phyloP scores from a whole-genome alignment of 768 basidiomycete genomes.

The Boletus rubroflammeus region DNA sequence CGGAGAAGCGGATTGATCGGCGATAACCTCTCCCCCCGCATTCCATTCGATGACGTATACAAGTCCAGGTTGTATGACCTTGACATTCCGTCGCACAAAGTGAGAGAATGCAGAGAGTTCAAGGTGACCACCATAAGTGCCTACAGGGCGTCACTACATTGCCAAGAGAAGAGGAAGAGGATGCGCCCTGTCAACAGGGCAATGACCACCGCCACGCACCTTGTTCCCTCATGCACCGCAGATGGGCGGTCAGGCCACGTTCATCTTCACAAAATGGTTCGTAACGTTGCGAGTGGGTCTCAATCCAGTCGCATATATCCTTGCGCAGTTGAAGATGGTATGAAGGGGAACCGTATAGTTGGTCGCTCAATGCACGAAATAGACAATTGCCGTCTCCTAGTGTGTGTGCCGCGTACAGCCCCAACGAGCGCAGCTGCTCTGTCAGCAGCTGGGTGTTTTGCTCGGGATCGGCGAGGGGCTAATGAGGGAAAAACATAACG shows the following conservation, averaged over 20 bases:
- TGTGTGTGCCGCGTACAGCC: slow-evolving; percentile 84
- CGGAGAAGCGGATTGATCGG: slow-evolving; percentile 26
- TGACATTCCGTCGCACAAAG: slow-evolving; percentile 71
- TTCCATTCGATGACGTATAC: slow-evolving; percentile 88
- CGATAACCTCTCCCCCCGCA: slow-evolving; percentile 48
- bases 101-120: slow-evolving; percentile 93
- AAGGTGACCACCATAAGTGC: slow-evolving; percentile 90
- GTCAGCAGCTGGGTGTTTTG: slow-evolving; percentile 64
- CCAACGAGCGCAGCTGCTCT: slow-evolving; percentile 70
- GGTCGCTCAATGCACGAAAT: slow-evolving; percentile 87
- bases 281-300: slow-evolving; percentile 63
- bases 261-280: slow-evolving; percentile 87
- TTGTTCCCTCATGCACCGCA: slow-evolving; percentile 74
- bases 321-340: slow-evolving; percentile 64
- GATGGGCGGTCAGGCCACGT: slow-evolving; percentile 67
- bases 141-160: slow-evolving; percentile 35
- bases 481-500: neutral
- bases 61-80: slow-evolving; percentile 89
- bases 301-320: slow-evolving; percentile 83
- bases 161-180: slow-evolving; percentile 1
- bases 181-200: neutral
- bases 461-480: slow-evolving; percentile 55
- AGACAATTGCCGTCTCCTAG: slow-evolving; percentile 92
- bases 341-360: slow-evolving; percentile 73
- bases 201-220: slow-evolving; percentile 40